phyloP scores from a whole-genome alignment of 1,284 basidiomycete genomes.

The Neolentinus lepideus region DNA sequence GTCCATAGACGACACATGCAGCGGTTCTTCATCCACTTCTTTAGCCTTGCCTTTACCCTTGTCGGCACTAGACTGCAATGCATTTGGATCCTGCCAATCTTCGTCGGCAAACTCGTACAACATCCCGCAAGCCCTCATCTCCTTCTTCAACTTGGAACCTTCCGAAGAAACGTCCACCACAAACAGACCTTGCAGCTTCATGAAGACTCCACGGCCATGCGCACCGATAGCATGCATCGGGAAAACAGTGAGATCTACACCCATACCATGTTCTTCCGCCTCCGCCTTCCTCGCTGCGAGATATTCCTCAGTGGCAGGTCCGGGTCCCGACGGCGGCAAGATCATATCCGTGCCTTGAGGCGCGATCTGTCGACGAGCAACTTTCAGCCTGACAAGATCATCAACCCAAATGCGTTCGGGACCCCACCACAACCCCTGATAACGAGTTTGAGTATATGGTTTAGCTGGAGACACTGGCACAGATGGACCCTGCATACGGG shows the following conservation, averaged over 20 bases:
- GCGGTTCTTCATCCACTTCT: slow-evolving; percentile 8
- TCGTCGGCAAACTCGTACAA: slow-evolving; percentile 68
- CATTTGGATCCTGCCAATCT: slow-evolving; percentile 49
- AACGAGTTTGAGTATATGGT: slow-evolving; percentile 40
- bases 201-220: slow-evolving; percentile 54
- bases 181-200: slow-evolving; percentile 56
- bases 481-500: slow-evolving; percentile 10
- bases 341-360: slow-evolving; percentile 53
- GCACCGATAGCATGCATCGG: slow-evolving; percentile 33
- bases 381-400: slow-evolving; percentile 76
- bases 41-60: slow-evolving; percentile 14
- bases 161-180: slow-evolving; percentile 44
- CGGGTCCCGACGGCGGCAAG: slow-evolving; percentile 50
- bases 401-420: slow-evolving; percentile 84
- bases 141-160: slow-evolving; percentile 28
- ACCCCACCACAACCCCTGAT: slow-evolving; percentile 85
- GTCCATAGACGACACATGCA: slow-evolving; percentile 1
- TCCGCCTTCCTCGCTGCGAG: slow-evolving; percentile 18
- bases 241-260: slow-evolving; percentile 18
- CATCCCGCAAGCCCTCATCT: slow-evolving; percentile 59
- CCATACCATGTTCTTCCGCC: slow-evolving; percentile 13
- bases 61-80: background rate
- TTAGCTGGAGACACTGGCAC: background rate
- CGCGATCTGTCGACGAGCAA: slow-evolving; percentile 55
- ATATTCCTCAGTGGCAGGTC: slow-evolving; percentile 24